Evolutionary conservation across 2,329 filamentous ascomycete genomes (phyloP), one percentile per base, ranked within the genome.

Genomic region (Fusarium hainanense): DNA sequence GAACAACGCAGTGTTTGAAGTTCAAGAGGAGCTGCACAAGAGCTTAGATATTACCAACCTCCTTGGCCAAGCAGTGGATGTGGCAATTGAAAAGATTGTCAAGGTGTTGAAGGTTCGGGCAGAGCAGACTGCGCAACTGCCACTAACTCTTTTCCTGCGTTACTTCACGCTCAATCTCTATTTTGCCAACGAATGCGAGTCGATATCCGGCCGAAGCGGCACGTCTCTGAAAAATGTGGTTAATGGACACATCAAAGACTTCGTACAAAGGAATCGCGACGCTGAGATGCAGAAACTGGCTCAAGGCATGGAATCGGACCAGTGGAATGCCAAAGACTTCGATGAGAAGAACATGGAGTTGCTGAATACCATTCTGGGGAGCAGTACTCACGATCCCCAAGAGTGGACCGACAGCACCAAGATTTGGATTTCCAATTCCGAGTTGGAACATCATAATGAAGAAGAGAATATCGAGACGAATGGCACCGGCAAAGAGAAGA

Each of bases 121-220:
- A 4, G 92, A 94, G 68, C 91, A 94, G 76, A 91, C 89, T 47
- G 86, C 88, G 4, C 87, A 87, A 28, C 82, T 95, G 12, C 87
- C 91, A 2, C 84, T 93, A 3, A 82, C 88, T 48, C 85, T 88
- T 71, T 97, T 97, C 78, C 81, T 96, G 44, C 88, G 93, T 40
- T 96, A 96, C 78, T 94, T 95, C 73, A 93, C 88, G 2, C 85
- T 97, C 34, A 96, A 95, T 74, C 84, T 93, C 10, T 88, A 93
- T 58, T 96, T 97, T 78, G 91, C 92, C 48, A 93, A 94, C 66
- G 93, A 97, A 77, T 96, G 93, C 75, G 93, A 97, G 79, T 91
- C 92, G 18, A 90, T 96, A 21, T 95, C 92, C 23, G 93, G 93
- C 1, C 87, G 92, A 59, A 92, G 92, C 63, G 92, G 93, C 11